Evolutionary conservation across 2,329 filamentous ascomycete species (phyloP).

Genomic region (Claviceps sp.): DNA sequence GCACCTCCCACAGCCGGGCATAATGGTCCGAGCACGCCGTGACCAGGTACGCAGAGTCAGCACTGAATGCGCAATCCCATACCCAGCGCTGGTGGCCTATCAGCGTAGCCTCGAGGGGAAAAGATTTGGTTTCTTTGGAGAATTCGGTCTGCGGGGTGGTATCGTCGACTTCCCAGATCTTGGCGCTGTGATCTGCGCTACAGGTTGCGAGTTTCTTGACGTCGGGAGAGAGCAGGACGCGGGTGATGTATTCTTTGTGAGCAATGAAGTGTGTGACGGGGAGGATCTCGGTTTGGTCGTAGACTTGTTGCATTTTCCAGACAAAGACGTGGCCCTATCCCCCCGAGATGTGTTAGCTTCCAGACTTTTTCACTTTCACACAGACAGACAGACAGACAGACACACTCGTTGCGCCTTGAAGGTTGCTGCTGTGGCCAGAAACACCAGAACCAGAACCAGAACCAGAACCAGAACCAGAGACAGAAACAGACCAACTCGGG

Average conservation of each 20-base stretch:
- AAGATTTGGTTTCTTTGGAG: conserved; percentile 38
- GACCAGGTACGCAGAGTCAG: conserved; percentile 83
- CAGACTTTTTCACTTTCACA: background rate
- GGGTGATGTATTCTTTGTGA: conserved; percentile 85
- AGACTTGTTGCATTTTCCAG: conserved; percentile 80
- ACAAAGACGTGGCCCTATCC: conserved; percentile 86
- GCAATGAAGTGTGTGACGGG: conserved; percentile 82
- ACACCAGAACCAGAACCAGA: too few species aligned
- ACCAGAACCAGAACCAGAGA: too few species aligned
- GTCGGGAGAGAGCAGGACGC: conserved; percentile 80
- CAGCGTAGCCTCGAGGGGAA: conserved; percentile 73
- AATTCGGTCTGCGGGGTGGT: conserved; percentile 34
- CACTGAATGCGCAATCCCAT: conserved; percentile 93
- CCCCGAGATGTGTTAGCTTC: background rate
- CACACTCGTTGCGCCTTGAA: too few species aligned
- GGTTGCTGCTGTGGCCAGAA: background rate
- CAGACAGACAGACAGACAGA: too few species aligned
- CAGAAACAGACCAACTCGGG: too few species aligned
- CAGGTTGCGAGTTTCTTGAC: conserved; percentile 91
- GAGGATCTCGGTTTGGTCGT: conserved; percentile 69
- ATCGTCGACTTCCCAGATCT: conserved; percentile 85
- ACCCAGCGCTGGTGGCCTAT: conserved; percentile 92
- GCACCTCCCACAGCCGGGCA: conserved; percentile 78
- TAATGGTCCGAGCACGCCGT: conserved; percentile 92
- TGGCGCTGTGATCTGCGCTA: conserved; percentile 83